Evolutionary conservation across 2,329 filamentous ascomycete genomes (phyloP).

Genomic region (Fusarium newnesense): DNA sequence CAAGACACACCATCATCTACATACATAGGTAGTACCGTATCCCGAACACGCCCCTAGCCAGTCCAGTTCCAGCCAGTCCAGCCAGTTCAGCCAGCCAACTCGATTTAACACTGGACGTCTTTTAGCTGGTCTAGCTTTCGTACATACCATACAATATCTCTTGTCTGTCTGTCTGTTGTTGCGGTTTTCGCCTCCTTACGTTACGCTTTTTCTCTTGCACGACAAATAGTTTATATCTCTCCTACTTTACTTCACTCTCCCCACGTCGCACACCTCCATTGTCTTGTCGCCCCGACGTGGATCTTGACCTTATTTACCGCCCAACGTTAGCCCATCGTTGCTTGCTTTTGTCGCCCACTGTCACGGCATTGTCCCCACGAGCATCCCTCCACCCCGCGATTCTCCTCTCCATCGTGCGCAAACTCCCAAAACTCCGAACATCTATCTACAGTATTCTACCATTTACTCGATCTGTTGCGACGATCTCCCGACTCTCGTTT

Average conservation of each 20-base stretch:
- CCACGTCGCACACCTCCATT: constrained; percentile 7
- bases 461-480: constrained; percentile 13
- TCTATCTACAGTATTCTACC: not conserved
- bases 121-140: constrained; percentile 33
- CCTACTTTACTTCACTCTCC: not conserved
- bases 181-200: constrained; percentile 13
- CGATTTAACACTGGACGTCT: constrained; percentile 29
- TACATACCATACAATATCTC: constrained; percentile 17
- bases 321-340: constrained; percentile 19
- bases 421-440: constrained; percentile 10
- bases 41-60: constrained; percentile 28
- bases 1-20: not conserved
- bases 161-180: constrained; percentile 4
- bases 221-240: constrained; percentile 6
- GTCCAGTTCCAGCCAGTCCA: not conserved
- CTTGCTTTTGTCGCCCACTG: constrained; percentile 38
- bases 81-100: constrained; percentile 2
- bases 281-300: constrained; percentile 6
- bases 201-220: not conserved
- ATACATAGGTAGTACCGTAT: constrained; percentile 14
- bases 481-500: constrained; percentile 6
- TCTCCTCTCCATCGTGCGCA: constrained; percentile 23
- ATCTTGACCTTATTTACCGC: constrained; percentile 10
- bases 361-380: constrained; percentile 31
- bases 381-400: constrained; percentile 39